Conservation (phyloP, 176 grass and related monocot genomes). For the Cymbopogon citratus region DNA sequence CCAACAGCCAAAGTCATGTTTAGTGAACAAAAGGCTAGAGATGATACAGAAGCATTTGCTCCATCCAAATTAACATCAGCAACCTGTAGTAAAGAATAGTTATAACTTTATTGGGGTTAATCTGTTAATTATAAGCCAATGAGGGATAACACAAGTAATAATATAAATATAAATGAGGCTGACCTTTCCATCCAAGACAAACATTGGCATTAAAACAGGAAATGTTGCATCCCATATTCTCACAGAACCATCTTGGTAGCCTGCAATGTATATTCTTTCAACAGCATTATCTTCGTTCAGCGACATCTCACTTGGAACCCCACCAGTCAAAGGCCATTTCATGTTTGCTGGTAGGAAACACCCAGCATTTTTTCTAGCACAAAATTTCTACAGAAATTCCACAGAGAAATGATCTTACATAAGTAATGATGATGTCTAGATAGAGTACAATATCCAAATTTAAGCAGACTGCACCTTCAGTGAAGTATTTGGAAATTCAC, state of each 20-base stretch:
- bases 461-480: slow-evolving; percentile 52
- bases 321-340: slow-evolving; percentile 97
- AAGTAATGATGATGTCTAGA: background rate
- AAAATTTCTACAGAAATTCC: slow-evolving; percentile 52
- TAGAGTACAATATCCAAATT: slow-evolving; percentile 6
- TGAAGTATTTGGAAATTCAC: slow-evolving; percentile 44
- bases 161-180: slow-evolving; percentile 3
- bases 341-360: slow-evolving; percentile 44
- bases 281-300: slow-evolving; percentile 48
- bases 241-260: slow-evolving; percentile 96
- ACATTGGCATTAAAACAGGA: slow-evolving; percentile 71
- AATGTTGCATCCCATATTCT: slow-evolving; percentile 94
- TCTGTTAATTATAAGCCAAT: background rate
- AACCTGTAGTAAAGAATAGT: slow-evolving; percentile 43
- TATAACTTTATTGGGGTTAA: background rate
- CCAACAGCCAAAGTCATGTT: slow-evolving; percentile 83
- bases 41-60: slow-evolving; percentile 62
- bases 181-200: slow-evolving; percentile 83
- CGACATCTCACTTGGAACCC: slow-evolving; percentile 87
- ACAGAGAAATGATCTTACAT: background rate
- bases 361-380: slow-evolving; percentile 33
- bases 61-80: slow-evolving; percentile 56
- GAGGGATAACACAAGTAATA: background rate
- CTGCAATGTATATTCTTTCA: slow-evolving; percentile 78
- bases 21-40: slow-evolving; percentile 61